Base-by-base conservation (phyloP, 345 rosid genomes). In the Gossypium ekmanianum region DNA sequence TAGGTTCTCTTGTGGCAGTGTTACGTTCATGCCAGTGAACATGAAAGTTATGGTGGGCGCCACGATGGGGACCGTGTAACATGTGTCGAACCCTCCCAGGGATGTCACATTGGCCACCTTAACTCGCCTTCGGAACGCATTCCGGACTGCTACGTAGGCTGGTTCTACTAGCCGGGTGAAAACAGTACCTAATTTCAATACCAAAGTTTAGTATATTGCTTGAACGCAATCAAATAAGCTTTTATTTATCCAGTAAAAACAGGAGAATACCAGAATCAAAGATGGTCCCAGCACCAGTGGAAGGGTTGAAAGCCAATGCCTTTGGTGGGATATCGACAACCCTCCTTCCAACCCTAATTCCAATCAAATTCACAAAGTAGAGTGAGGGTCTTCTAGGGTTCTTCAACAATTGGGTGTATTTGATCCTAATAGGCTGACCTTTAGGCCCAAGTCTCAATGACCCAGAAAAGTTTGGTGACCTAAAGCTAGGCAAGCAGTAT, bases 61-160 rank as follows among this genome's bases (percentile, higher is more conserved):
- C 6, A 83, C 86, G 12, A 93, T 87, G 2, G 97, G 87, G 39
- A 72, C 86, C 0, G 92, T 20, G 87, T 93, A 95, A 70, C 99
- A 95, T 16, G 99, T 95, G 87, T 95, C 99, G 79, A 95, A 95
- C 9, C 99, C 99, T 0, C 99, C 99, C 0, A 95, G 88, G 4
- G 92, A 81, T 39, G 90, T 86, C 85, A 89, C 89, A 2, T 87
- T 84, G 57, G 84, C 80, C 73, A 79, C 86, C 70, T 78, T 87
- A 0, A 90, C 74, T 1, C 93, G 83, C 71, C 72, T 81, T 45
- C 97, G 80, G 83, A 91, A 91, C 79, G 83, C 98, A 67, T 95
- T 80, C 0, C 97, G 78, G 61, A 93, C 92, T 0, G 94, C 94
- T 1, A 58, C 63, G 80, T 95, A 93, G 4, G 94, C 99, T 5